Base-by-base conservation (phyloP, 805 yeast species). In the Ogataea kodamae region DNA sequence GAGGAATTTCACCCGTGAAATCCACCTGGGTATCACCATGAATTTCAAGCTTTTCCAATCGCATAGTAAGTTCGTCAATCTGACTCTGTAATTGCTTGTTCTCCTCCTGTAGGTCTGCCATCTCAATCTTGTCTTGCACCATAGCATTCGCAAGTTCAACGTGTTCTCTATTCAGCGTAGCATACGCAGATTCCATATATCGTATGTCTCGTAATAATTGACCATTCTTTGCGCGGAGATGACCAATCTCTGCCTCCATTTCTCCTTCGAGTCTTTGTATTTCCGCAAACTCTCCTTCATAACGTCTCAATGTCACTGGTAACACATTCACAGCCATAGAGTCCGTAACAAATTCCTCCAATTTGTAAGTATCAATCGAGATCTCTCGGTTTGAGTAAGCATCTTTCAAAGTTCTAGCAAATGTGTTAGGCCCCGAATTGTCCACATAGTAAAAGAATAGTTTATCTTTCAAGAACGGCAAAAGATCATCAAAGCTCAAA, bases 61-160 rank as follows among this genome's bases (percentile, higher is more conserved):
- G 65, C 24, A 60, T 47, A 27, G 67, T 67, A 27, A 81, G 59
- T 8, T 69, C 75, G 2, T 55, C 60, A 23, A 80, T 71, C 33
- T 67, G 72, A 2, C 56, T 53, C 17, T 62, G 55, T 30, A 88
- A 61, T 27, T 78, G 84, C 16, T 64, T 70, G 41, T 85, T 84
- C 39, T 86, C 95, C 48, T 85, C 90, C 30, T 72, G 66, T 16
- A 90, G 57, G 20, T 81, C 80, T 2, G 94, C 96, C 16, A 83
- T 67, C 34, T 68, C 72, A 24, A 89, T 74, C 50, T 92, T 79
- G 23, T 84, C 81, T 43, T 76, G 76, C 20, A 90, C 87, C 78
- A 92, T 76, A 45, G 79, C 86, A 59, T 89, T 90, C 4, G 95
- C 95, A 22, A 88, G 75, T 35, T 76, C 82, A 18, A 88, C 75